phyloP scores from a whole-genome alignment of 176 grass and related monocot genomes.

The Metroxylon sagu region DNA sequence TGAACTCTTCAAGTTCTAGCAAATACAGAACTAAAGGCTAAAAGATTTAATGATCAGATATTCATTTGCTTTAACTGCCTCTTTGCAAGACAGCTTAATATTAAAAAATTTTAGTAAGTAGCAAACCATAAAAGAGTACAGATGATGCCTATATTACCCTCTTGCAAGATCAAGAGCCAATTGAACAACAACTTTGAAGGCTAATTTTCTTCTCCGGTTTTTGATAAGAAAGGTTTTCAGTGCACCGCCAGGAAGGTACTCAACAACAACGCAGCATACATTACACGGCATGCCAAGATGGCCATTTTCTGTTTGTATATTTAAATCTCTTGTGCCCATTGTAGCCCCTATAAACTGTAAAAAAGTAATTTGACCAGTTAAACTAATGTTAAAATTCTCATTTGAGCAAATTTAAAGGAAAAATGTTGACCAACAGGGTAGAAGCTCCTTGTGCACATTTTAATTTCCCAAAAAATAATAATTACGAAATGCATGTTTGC shows the following conservation, averaged over 20 bases:
- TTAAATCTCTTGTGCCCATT: constrained; percentile 90
- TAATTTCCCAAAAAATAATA: no score
- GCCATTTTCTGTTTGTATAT: constrained; percentile 84
- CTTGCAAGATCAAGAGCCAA: constrained; percentile 85
- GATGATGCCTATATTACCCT: constrained; percentile 30
- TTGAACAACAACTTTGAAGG: constrained; percentile 93
- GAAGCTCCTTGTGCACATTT: no score
- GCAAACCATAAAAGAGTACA: no score
- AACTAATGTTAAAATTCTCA: constrained; percentile 25
- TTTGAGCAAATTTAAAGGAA: constrained; percentile 1
- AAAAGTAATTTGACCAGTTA: constrained; percentile 2
- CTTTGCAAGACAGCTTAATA: no score
- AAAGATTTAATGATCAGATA: neutral
- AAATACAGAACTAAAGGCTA: constrained; percentile 14
- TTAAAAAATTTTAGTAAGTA: no score
- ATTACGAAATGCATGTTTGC: no score
- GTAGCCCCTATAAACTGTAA: constrained; percentile 90
- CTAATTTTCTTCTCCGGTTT: constrained; percentile 88
- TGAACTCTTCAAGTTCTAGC: constrained; percentile 10
- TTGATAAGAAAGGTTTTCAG: constrained; percentile 99
- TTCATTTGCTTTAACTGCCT: no score
- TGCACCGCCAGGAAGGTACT: constrained; percentile 90
- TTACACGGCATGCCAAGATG: constrained; percentile 88
- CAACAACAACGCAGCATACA: constrained; percentile 83
- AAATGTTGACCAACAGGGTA: constrained; percentile 3